Base-by-base conservation (phyloP, 2,329 filamentous ascomycete genomes). In the Dactylella cylindrospora region DNA sequence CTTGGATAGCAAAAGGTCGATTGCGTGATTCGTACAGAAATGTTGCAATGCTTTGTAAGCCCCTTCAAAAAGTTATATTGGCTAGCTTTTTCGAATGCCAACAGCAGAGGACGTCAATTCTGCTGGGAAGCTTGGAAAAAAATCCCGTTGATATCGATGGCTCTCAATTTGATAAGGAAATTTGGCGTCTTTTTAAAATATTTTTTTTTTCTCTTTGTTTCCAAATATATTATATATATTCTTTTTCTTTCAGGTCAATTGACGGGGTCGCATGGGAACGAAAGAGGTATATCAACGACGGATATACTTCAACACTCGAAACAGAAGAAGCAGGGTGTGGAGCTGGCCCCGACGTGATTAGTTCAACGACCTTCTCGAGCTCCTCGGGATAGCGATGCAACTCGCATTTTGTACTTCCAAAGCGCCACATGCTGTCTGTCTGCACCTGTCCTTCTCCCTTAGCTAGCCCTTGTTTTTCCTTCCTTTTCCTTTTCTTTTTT, bases 11-110 rank as follows among this genome's bases (percentile, higher is more conserved):
- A 39, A 52, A 20, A 40, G 39, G 41, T 46, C 44, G 44, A 62
- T 62, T 40, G 43, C 57, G 57, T 62, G 57, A 33, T 62, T 36
- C 33, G 43, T 62, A 47, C 57, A 54, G 50, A 49, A 49, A 62
- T 62, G 57, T 54, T 32, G 57, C 57, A 62, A 62, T 50, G 49
- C 40, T 62, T 62, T 53, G 57, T 62, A 53, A 62, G 57, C 57
- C 49, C 31, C 33, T 6, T 17, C 7, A 49, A 36, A 60, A 26
- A 52, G n/a, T 47, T 46, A 60, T 47, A 31, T 5, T 33, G 12
- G 31, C 31, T 33, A 12, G 31, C 12, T 15, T 12, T 15, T 12
- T 33, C 31, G 31, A 33, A 12, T 15, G 3, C 10, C 10, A 7
- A n/a, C 28, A 7, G 31, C 17, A 12, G 31, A 33, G 12, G 10